Evolutionary conservation across 176 grass and related monocot species (phyloP), one percentile per base, ranked within the genome.

Genomic region (Rhynchospora pubera): DNA sequence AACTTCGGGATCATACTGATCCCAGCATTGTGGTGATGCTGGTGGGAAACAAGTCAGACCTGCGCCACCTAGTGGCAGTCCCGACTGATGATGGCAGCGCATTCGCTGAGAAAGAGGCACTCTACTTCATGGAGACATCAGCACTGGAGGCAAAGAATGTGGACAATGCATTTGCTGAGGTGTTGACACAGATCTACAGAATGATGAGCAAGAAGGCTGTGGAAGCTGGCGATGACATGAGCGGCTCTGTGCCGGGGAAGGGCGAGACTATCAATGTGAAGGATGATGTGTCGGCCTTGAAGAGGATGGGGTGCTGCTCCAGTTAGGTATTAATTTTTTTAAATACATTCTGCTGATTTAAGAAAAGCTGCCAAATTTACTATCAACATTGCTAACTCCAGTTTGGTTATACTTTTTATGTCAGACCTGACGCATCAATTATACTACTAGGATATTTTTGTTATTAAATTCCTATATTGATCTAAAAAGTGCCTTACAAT

Each of bases 1-100:
- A 91, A 59, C 84, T 91, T 9, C 83, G 87, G 78, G 84, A 91
- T 48, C 90, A 91, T 51, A 91, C 90, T 22, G 87, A 87, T 39
- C 61, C 82, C 55, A 87, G 81, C 46, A 84, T 82, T 11, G 66
- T 83, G 28, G 69, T 83, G 56, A 91, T 85, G 85, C 79, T 91
- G 39, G 59, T 86, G 50, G 83, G 86, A 43, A 91, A 91, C 83
- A 91, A 90, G 70, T 90, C 85, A 6, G 88, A 86, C 51, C 89
- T 86, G 45, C 79, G 83, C 2, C 83, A 83, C 70, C 58, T 88
- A 55, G 89, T 91, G 9, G 86, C 89, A 79, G 83, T 91, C 72
- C 79, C 86, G 2, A 85, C 89, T 74, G 83, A 85, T 61, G 89
- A 91, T 57, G 89, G 83, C 4, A 85, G 78, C 62, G 83, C 81